Evolutionary conservation across 208 protist genomes (phyloP), one percentile per base, ranked within the genome.

Genomic region (Leishmania tarentolae): DNA sequence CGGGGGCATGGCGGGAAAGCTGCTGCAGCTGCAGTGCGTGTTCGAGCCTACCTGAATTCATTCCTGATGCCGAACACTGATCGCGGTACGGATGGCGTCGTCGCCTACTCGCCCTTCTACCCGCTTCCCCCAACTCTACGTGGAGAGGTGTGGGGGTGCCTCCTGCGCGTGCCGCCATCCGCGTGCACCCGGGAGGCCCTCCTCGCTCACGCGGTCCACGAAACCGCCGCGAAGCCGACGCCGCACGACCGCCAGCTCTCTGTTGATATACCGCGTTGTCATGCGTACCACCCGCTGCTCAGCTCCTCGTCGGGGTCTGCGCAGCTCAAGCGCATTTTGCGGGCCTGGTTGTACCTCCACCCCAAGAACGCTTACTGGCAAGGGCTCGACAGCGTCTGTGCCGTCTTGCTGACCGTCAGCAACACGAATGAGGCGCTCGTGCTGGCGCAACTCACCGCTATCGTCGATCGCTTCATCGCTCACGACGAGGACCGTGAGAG

Each of bases 201-300:
- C 13, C 83, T 80, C 40, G 72, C 63, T 24, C 11, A 75, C 79
- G 71, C 82, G 24, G 75, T 76, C 61, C 76, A 78, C 57, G 44
- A 42, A 17, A 81, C 80, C 79, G 80, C 73, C 28, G 83, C 82
- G 17, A 84, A 75, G 63, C 56, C 79, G 35, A 66, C 63, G 50
- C 35, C 74, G 40, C 72, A 81, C 59, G 97, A 99, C 78, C 88
- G 94, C 24, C 98, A 99, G 84, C 93, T 99, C 44, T 76, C 92
- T 42, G 88, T 99, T 3, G 98, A 99, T 83, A 95, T 99, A 47
- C 97, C 96, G 0, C 92, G 98, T 66, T 99, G 98, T 80, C 98
- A 99, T 84, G 97, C 98, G 81, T 98, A 99, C 83, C 90, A 99
- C 86, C 88, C 88, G 24, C 77, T 99, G 0, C 85, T 99, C 6